phyloP scores from a whole-genome alignment of 2,329 filamentous ascomycete genomes.

The Cladosporium phlei region DNA sequence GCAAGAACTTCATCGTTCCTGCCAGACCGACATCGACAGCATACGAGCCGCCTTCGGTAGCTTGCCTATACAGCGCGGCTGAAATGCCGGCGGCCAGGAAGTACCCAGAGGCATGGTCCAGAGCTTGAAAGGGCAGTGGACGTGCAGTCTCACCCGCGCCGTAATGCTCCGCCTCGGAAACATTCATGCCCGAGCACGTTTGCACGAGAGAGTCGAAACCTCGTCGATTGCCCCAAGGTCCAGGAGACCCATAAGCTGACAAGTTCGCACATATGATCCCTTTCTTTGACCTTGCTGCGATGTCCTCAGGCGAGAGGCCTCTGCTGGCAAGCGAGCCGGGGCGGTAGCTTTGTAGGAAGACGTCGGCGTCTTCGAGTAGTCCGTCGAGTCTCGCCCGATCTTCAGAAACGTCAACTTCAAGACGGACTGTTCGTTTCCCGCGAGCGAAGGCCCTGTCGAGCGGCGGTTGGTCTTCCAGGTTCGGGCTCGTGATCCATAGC shows the following conservation, averaged over 20 bases:
- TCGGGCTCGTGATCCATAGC: constrained; percentile 27
- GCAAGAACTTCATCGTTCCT: constrained; percentile 52
- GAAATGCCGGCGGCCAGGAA: constrained; percentile 51
- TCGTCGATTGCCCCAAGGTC: constrained; percentile 44
- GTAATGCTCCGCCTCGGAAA: constrained; percentile 49
- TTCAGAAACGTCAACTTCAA: constrained; percentile 30
- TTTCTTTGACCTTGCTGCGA: constrained; percentile 33
- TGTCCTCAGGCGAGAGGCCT: constrained; percentile 38
- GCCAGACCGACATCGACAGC: constrained; percentile 54
- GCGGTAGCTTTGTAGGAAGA: constrained; percentile 46
- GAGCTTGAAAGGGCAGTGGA: constrained; percentile 50
- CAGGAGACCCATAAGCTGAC: constrained; percentile 49
- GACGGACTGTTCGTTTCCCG: constrained; percentile 28
- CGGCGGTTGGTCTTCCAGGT: constrained; percentile 22
- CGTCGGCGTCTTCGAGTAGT: constrained; percentile 36
- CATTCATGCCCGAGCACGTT: constrained; percentile 53
- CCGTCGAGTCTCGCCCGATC: constrained; percentile 26
- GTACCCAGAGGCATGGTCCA: constrained; percentile 55
- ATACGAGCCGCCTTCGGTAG: constrained; percentile 45
- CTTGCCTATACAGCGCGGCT: constrained; percentile 48
- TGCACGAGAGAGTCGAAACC: constrained; percentile 56
- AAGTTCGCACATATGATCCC: constrained; percentile 49
- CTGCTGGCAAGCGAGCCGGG: constrained; percentile 44
- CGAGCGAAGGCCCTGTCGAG: constrained; percentile 26
- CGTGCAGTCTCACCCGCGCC: constrained; percentile 38